Conservation (phyloP, 179 eudicot genomes). For the Vitellaria paradoxa region DNA sequence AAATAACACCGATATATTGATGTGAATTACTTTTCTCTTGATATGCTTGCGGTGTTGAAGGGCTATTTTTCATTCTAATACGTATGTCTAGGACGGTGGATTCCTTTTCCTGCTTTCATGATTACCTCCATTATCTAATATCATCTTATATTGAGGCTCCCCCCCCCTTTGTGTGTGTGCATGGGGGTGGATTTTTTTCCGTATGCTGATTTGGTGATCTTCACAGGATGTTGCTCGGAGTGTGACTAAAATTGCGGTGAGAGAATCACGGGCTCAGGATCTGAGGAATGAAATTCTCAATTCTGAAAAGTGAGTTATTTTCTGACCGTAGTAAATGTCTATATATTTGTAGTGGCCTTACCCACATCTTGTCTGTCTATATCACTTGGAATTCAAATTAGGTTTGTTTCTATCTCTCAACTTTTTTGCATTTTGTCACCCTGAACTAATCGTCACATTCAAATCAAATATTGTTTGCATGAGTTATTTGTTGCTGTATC, state of each 20-base stretch:
- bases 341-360: background rate
- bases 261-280: conserved; percentile 93
- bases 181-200: background rate
- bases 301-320: conserved; percentile 68
- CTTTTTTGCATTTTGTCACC: background rate
- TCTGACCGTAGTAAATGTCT: background rate
- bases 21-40: background rate
- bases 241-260: conserved; percentile 78
- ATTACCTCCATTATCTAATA: background rate
- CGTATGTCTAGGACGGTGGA: background rate
- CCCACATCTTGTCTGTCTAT: too few relatives aligned
- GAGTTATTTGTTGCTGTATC: background rate
- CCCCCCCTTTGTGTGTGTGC: background rate
- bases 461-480: background rate
- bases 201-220: background rate
- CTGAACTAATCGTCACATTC: background rate
- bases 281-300: conserved; percentile 87
- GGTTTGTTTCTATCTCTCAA: background rate
- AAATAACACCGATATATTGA: background rate
- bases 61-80: background rate
- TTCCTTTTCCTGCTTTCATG: background rate
- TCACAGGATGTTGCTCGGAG: conserved; percentile 88
- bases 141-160: background rate
- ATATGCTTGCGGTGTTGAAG: background rate
- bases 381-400: background rate